Base-by-base conservation (phyloP, 2,329 filamentous ascomycete genomes). In the Calonectria multiphialidica region DNA sequence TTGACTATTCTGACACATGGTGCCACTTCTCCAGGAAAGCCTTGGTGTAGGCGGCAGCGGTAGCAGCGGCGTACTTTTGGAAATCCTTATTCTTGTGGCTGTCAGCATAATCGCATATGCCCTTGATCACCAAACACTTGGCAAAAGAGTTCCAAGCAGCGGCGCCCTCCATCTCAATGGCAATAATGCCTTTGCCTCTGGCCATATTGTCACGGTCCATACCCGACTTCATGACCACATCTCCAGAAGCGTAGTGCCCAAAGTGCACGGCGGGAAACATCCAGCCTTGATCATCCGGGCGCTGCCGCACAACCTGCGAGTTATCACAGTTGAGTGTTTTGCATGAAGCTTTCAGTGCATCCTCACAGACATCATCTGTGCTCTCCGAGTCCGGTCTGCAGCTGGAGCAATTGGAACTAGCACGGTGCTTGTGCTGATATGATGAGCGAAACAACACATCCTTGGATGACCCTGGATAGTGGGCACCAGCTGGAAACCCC, bases 161-260 rank as follows among this genome's bases (percentile, higher is more conserved):
- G 10, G 44, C 62, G 16, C 62, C 62, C 33, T 66, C 64, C 49
- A 67, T 67, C 33, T 59, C 65, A 25, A 67, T 35, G 12, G 65
- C 65, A 21, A 47, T 59, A 28, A 67, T 44, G 16, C 21, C 65
- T 18, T 35, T 7, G 2, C 45, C n/a, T 16, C 8, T 40, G 3
- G 42, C 65, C 15, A 57, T 33, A 9, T 67, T n/a, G 28, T 59
- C 53, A 15, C 65, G 53, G 18, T 59, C 47, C 13, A 33, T 37
- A 16, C 30, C 63, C 1, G 63, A 66, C 49, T 67, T 67, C 50
- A 57, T 67, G 35, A 67, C 49, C 28, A 13, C 18, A 23, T 67
- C 49, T 25, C 49, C 65, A 2, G 49, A 59, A 40, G 42, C 65
- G 42, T 55, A 57, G 12, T 8, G 23, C 10, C 47, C 64, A 37